Percentiles rank a stretch among this genome's conserved stretches.
Conservation (phyloP, 768 basidiomycete species). For the Russula brevipes region DNA sequence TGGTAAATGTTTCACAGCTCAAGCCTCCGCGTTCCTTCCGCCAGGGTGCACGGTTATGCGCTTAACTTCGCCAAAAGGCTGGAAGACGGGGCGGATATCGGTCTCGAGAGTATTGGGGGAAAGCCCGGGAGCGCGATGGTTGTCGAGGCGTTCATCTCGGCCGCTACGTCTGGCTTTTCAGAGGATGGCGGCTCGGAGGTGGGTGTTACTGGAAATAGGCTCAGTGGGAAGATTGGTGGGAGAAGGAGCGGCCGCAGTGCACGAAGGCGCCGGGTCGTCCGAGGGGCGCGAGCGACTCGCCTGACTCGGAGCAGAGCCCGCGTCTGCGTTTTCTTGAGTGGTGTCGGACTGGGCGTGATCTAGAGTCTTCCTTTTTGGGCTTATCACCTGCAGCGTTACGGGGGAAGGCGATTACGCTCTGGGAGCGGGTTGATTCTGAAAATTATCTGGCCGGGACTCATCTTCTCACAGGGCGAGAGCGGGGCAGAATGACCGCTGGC, state of each 20-base stretch:
- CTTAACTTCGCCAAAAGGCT: constrained; percentile 4
- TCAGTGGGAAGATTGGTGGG: background rate
- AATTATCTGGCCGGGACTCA: background rate
- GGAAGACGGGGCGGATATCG: constrained; percentile 10
- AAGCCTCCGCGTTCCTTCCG: background rate
- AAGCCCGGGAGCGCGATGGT: background rate
- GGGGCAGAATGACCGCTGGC: background rate
- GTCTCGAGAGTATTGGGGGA: background rate
- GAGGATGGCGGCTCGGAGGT: background rate
- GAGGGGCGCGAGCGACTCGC: background rate
- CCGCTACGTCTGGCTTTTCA: background rate
- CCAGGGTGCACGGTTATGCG: background rate
- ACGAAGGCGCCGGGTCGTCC: background rate
- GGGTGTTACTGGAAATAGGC: background rate
- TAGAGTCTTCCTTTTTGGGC: background rate
- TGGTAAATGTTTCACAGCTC: no score
- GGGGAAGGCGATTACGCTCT: background rate
- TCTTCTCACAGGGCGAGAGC: background rate
- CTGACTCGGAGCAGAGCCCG: background rate
- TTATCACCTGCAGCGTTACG: background rate
- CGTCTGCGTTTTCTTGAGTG: background rate
- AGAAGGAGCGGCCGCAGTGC: constrained; percentile 7
- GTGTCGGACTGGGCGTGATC: no score
- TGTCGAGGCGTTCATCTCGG: background rate
- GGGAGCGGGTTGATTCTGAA: background rate